Base-by-base conservation (phyloP, 352 stramenopile species). In the Salisapilia sapeloensis region DNA sequence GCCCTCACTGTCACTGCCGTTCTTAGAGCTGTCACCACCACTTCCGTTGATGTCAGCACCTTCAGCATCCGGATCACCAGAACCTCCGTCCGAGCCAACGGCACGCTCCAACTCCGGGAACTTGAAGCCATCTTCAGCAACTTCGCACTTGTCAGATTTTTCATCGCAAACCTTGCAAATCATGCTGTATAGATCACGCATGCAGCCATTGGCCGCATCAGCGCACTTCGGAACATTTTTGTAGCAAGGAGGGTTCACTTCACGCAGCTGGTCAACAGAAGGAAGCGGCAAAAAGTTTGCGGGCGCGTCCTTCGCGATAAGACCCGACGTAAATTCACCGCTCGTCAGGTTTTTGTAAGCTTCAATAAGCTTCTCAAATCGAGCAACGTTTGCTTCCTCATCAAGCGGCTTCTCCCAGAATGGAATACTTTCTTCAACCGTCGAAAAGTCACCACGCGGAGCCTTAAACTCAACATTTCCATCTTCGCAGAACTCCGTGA, bases 321-420 rank as follows among this genome's bases (percentile, higher is more conserved):
- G 59, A 18, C 48, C 42, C 9, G 60, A 60, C 24, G 35, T 57
- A 15, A 59, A 45, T 25, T 18, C 22, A 6, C 31, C 40, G 7
- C 34, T 28, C 2, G 79, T 29, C 18, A 59, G 35, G 0, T 53
- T 34, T 6, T 33, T 54, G 59, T 85, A 82, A 19, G 50, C 20
- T 0, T 51, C 36, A 10, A 82, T 34, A 20, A 83, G 39, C 33
- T 58, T 60, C 12, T 50, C 24, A 0, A 60, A 50, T 9, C 64
- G 57, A 2, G 27, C 43, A 1, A 41, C 46, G 30, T 83, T 83
- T 28, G 53, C 60, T 0, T 40, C 55, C 9, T 27, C 13, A 35
- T 70, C 56, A 32, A 62, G 57, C 23, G 71, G 61, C 22, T 77
- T 45, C 22, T 62, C 42, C 66, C 71, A 82, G 48, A 86, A 86